These are phyloP conservation scores for Cystobasidium ongulense DNA, from an alignment of 768 basidiomycete species.

Conservation along the genomic window DNA sequence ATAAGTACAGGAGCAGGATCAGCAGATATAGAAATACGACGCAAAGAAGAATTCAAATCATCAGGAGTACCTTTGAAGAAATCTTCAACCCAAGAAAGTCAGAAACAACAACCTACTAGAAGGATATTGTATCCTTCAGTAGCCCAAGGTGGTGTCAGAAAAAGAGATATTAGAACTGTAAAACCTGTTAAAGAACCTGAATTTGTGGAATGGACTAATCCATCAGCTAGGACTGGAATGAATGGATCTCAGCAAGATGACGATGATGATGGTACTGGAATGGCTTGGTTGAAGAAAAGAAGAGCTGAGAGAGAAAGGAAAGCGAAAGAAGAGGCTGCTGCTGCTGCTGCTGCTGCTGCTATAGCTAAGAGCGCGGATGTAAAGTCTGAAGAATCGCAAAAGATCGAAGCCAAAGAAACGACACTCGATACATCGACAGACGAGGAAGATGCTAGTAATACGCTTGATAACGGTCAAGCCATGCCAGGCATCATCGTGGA, in stretches of 20 bases:
- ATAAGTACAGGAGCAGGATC: conserved; percentile 18
- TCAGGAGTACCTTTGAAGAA: conserved; percentile 14
- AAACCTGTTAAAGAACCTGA: conserved; percentile 6
- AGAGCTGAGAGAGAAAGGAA: conserved; percentile 13
- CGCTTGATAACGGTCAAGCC: not conserved
- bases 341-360: not conserved
- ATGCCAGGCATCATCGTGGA: not conserved
- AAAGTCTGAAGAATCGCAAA: too few relatives aligned
- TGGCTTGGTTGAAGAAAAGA: conserved; percentile 34
- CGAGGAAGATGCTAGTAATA: not conserved
- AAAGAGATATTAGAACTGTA: not conserved
- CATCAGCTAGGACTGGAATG: not conserved
- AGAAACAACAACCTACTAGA: not conserved
- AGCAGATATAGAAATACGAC: not conserved
- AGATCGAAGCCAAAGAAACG: not conserved
- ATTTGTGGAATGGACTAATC: conserved; percentile 27
- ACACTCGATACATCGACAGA: not conserved
- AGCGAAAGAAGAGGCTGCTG: conserved; percentile 19
- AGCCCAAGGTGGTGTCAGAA: conserved; percentile 11
- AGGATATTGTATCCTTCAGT: conserved; percentile 12
- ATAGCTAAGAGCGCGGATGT: not conserved
- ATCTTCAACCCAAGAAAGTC: not conserved
- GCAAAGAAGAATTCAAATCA: not conserved
- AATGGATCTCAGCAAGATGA: not conserved
- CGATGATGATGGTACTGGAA: conserved; percentile 31